Evolutionary conservation across 352 stramenopile genomes (phyloP), one percentile per base, ranked within the genome.

Genomic region (Globisporangium mamillatum): DNA sequence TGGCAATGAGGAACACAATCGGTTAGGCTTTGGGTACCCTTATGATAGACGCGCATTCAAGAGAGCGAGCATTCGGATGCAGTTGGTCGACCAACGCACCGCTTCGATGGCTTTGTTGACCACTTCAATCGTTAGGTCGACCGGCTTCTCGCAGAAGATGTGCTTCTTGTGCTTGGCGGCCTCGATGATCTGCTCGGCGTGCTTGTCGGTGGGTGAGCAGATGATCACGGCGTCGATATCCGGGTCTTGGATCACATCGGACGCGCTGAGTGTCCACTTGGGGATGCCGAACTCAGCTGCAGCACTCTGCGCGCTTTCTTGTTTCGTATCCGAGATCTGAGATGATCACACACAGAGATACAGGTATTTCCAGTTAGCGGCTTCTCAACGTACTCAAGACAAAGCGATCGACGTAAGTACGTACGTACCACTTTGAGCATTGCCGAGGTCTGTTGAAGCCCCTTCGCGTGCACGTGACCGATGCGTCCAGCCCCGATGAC

Each of bases 221-320:
- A 99, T 98, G 82, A 97, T 88, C 14, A 99, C 93, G 16, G 95
- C 96, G 76, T 99, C 93, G 41, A 99, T 89, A 16, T 97, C 90
- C 1, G 93, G 91, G 70, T 98, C 84, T 10, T 77, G 80, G 67
- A 99, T 94, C 10, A 99, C 86, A n/a, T 99, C 94, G 55, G 92
- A 92, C 3, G 89, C 79, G 72, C 83, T 64, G n/a, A 80, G 78
- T 12, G 86, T 89, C 79, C 84, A 92, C 36, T 84, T 80, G 22
- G 80, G 73, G 54, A 92, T 89, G 32, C 74, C 69, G 63, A 78
- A 92, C 32, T 63, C 66, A 32, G 69, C 66, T 4, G 84, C 81
- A 8, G 77, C 75, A 1, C 66, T 69, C 54, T 86, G 60, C 8
- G 78, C 82, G 29, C 60, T 73, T 27, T 76, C 54, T 1, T 67